These are phyloP conservation scores for Trichomonas gallinae DNA, from an alignment of 208 protist genomes.

Conservation along the genomic window DNA sequence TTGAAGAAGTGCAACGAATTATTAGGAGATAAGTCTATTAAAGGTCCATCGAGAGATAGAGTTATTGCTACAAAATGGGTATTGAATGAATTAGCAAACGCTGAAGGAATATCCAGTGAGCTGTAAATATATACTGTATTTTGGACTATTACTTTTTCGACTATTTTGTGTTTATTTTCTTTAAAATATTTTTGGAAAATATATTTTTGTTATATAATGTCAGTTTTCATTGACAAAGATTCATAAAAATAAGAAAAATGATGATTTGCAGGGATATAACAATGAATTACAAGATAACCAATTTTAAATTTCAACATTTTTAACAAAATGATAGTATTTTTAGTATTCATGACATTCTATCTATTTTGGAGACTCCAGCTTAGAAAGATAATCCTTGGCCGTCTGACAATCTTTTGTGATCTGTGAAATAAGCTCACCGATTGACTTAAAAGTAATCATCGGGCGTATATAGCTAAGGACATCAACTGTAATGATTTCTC, in stretches of 20 bases:
- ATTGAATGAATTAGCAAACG: background rate
- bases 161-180: no score
- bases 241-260: no score
- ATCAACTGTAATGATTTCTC: background rate
- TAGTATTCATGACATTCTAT: background rate
- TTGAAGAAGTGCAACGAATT: background rate
- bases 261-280: no score
- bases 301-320: no score
- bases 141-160: no score
- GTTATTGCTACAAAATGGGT: background rate
- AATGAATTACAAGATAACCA: no score
- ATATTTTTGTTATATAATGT: no score
- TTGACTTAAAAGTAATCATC: background rate
- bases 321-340: background rate
- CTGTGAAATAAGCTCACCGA: background rate
- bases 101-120: no score
- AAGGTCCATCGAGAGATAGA: background rate
- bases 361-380: background rate
- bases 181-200: no score
- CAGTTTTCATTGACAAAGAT: no score
- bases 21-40: background rate
- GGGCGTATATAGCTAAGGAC: background rate
- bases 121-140: no score
- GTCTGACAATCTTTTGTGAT: background rate
- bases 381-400: background rate